Percentiles rank a stretch among this genome's conserved stretches.
Evolutionary conservation across 2,329 filamentous ascomycete genomes (phyloP).

Genomic region (Fusarium pseudonygamai): DNA sequence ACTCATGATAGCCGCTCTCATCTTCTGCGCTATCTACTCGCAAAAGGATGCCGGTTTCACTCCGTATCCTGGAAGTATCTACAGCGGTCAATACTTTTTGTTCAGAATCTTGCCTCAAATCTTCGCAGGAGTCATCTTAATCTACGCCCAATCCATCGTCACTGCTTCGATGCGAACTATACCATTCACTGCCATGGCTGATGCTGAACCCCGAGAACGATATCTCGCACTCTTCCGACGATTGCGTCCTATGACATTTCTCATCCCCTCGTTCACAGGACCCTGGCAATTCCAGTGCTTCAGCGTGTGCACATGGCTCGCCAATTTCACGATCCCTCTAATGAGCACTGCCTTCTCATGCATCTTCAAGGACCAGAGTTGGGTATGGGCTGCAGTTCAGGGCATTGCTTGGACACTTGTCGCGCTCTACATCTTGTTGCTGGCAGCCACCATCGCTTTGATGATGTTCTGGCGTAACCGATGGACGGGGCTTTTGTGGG

Average conservation of each 20-base stretch:
- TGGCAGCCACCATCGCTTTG: slow-evolving; percentile 63
- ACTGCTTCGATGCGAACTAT: slow-evolving; percentile 78
- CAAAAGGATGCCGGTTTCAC: slow-evolving; percentile 70
- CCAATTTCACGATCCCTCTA: slow-evolving; percentile 82
- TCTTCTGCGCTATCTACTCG: slow-evolving; percentile 78
- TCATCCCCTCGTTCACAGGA: slow-evolving; percentile 67
- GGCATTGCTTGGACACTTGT: slow-evolving; percentile 82
- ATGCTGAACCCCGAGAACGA: slow-evolving; percentile 66
- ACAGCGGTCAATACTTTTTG: slow-evolving; percentile 81
- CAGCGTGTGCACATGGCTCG: slow-evolving; percentile 77
- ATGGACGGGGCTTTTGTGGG: slow-evolving; percentile 84
- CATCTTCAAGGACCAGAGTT: slow-evolving; percentile 65
- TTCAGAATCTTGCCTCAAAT: slow-evolving; percentile 88
- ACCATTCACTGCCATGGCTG: slow-evolving; percentile 82
- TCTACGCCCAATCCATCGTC: slow-evolving; percentile 82
- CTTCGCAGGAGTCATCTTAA: slow-evolving; percentile 73
- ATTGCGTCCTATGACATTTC: slow-evolving; percentile 75
- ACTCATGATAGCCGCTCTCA: slow-evolving; percentile 75
- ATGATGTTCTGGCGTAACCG: slow-evolving; percentile 71
- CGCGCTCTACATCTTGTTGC: slow-evolving; percentile 74
- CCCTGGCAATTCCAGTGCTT: slow-evolving; percentile 73
- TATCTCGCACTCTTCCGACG: slow-evolving; percentile 73
- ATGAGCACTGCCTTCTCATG: slow-evolving; percentile 80
- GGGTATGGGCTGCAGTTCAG: slow-evolving; percentile 84
- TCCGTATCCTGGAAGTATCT: slow-evolving; percentile 71